Conservation (phyloP, 1,284 basidiomycete genomes). For the Mycena sp. region DNA sequence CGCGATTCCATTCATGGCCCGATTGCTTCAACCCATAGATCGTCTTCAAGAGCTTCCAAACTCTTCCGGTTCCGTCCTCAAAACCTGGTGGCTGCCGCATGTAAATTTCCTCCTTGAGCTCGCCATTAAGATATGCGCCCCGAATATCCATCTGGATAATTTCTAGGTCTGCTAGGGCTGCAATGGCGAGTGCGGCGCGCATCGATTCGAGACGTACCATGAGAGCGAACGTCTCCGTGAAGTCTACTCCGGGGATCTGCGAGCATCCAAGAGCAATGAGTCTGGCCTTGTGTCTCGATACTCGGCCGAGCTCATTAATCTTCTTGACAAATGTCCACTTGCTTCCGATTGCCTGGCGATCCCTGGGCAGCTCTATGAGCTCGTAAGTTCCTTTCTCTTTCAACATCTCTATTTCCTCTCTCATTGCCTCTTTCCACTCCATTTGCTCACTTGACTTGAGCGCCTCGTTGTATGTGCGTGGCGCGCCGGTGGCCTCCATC, state of each 20-base stretch:
- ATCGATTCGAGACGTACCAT: conserved; percentile 38
- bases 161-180: conserved; percentile 35
- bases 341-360: conserved; percentile 29
- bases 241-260: conserved; percentile 45
- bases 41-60: conserved; percentile 32
- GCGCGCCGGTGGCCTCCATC: neutral
- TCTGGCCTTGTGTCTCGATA: conserved; percentile 45
- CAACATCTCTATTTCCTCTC: conserved; percentile 39
- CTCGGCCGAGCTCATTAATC: conserved; percentile 36
- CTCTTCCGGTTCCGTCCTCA: conserved; percentile 29
- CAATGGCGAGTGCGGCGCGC: conserved; percentile 38
- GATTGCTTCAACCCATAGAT: conserved; percentile 43
- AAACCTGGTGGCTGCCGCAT: conserved; percentile 48
- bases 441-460: neutral
- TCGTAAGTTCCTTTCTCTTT: conserved; percentile 37
- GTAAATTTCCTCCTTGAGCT: conserved; percentile 51
- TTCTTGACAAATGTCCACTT: conserved; percentile 41
- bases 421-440: conserved; percentile 45
- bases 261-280: conserved; percentile 40
- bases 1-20: conserved; percentile 34
- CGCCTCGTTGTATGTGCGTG: conserved; percentile 11
- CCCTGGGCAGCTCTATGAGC: conserved; percentile 34
- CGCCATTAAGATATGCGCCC: conserved; percentile 47
- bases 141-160: conserved; percentile 43
- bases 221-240: conserved; percentile 41